Evolutionary conservation across 805 yeast species (phyloP).

Genomic region (Pichia exigua): DNA sequence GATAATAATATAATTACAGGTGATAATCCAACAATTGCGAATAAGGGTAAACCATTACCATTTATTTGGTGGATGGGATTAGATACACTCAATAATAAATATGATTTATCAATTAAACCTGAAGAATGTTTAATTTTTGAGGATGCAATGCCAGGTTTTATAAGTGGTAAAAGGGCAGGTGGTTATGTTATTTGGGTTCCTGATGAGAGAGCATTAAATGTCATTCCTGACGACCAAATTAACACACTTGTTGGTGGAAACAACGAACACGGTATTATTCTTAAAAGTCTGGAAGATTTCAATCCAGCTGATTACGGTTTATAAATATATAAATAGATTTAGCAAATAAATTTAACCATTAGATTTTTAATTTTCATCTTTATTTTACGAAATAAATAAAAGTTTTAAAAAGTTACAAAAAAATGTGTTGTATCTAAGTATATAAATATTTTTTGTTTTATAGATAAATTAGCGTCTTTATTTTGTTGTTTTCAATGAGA

Average conservation of each 20-base stretch:
- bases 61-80: constrained; percentile 87
- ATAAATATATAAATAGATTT: constrained; percentile 11
- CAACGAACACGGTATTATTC: constrained; percentile 45
- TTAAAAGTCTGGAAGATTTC: constrained; percentile 45
- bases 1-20: constrained; percentile 69
- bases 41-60: constrained; percentile 90
- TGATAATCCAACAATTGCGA: constrained; percentile 75
- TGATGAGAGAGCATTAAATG: constrained; percentile 59
- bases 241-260: constrained; percentile 36
- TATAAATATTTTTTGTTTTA: neutral
- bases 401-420: neutral
- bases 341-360: too few relatives aligned
- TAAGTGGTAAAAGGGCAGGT: constrained; percentile 76
- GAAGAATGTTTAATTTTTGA: constrained; percentile 87
- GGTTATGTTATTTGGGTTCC: constrained; percentile 94
- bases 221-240: constrained; percentile 41
- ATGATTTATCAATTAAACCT: constrained; percentile 43
- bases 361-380: too few relatives aligned
- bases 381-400: neutral
- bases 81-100: constrained; percentile 52
- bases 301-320: constrained; percentile 41
- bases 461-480: neutral
- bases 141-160: constrained; percentile 91
- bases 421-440: neutral
- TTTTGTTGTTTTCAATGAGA: neutral